A percentile compares a stretch with the other conserved stretches of the same genome.
Evolutionary conservation across 2,329 filamentous ascomycete genomes (phyloP).

Genomic region (Aspergillus pseudoviridinutans): DNA sequence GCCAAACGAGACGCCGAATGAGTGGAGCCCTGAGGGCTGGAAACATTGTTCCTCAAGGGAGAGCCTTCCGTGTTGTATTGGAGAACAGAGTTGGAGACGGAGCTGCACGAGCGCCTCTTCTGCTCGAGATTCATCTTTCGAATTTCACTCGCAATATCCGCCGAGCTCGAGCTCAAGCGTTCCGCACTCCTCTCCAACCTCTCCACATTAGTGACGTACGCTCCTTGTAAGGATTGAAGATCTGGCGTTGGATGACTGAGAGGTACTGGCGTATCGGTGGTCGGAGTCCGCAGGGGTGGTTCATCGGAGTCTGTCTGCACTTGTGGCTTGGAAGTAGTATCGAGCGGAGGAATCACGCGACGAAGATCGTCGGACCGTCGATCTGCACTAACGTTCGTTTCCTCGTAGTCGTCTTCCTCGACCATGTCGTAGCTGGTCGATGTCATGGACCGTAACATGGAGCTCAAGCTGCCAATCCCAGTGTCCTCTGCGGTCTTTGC

Average conservation of each 20-base stretch:
- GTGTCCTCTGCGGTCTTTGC: slow-evolving; percentile 25
- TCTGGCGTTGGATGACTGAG: slow-evolving; percentile 48
- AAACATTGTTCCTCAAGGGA: slow-evolving; percentile 30
- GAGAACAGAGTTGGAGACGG: slow-evolving; percentile 41
- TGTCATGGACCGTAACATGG: slow-evolving; percentile 37
- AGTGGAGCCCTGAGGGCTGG: slow-evolving; percentile 42
- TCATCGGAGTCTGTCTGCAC: not conserved
- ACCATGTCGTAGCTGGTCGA: slow-evolving; percentile 43
- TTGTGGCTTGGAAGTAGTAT: slow-evolving; percentile 16
- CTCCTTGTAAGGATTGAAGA: slow-evolving; percentile 48
- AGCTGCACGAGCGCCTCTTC: slow-evolving; percentile 40
- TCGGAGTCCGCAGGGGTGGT: slow-evolving; percentile 33
- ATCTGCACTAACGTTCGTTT: slow-evolving; percentile 24
- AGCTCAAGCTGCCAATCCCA: slow-evolving; percentile 23
- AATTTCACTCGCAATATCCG: slow-evolving; percentile 44
- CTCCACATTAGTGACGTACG: slow-evolving; percentile 48
- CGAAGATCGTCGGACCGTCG: slow-evolving; percentile 22
- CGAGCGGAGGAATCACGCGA: slow-evolving; percentile 25
- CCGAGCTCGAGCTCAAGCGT: slow-evolving; percentile 44
- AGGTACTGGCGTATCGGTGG: slow-evolving; percentile 39
- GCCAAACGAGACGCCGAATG: slow-evolving; percentile 38
- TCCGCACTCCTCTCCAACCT: slow-evolving; percentile 47
- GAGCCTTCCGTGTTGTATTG: slow-evolving; percentile 41
- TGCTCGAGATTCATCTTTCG: slow-evolving; percentile 45
- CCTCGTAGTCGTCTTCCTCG: slow-evolving; percentile 46